Evolutionary conservation across 2,329 filamentous ascomycete species (phyloP), one percentile per base, ranked within the genome.

Genomic region (Monilinia fructicola): DNA sequence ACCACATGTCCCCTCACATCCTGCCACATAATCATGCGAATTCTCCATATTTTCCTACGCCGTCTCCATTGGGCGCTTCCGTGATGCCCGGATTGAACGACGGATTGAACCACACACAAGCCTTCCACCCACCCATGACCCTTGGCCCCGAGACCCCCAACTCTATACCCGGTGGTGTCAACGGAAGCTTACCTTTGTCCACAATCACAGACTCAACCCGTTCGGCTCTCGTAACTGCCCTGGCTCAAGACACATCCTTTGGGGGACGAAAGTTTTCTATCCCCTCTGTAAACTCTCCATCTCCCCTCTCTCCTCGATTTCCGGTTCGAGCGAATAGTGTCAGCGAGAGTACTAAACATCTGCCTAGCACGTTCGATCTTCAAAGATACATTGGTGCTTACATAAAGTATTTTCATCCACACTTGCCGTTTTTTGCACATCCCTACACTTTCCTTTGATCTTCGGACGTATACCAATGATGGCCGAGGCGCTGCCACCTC

Each of bases 341-440:
- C 69, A 77, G 80, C 73, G 81, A 82, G 71, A 79, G 83, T 73
- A 82, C 80, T 74, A 84, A 80, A 72, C 84, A 80, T 71, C 83
- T 97, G 67, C 93, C 94, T 64, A 92, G 85, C 79, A 94, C 92
- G 44, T 83, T 86, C 75, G 92, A 97, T 76, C 86, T 98, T 69
- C 93, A 96, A 78, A 90, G 92, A 77, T 97, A 93, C 78, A 91
- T 97, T 69, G 88, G 88, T 71, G 90, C 93, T 68, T 98, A 97
- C 79, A 87, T 98, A 74, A 88, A 88, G 71, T 96, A 92, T 77
- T 97, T 96, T 78, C 93, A 97, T 76, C 94, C 94, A 28, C 94
- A 98, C 77, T 79, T 97, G 69, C 94, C 95, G n/a, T 97, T 98
- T 98, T 78, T 82, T 97, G 69, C 94, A 98, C 78, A 87, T 97